Base-by-base conservation (phyloP, 345 rosid genomes). In the Dovyalis caffra region DNA sequence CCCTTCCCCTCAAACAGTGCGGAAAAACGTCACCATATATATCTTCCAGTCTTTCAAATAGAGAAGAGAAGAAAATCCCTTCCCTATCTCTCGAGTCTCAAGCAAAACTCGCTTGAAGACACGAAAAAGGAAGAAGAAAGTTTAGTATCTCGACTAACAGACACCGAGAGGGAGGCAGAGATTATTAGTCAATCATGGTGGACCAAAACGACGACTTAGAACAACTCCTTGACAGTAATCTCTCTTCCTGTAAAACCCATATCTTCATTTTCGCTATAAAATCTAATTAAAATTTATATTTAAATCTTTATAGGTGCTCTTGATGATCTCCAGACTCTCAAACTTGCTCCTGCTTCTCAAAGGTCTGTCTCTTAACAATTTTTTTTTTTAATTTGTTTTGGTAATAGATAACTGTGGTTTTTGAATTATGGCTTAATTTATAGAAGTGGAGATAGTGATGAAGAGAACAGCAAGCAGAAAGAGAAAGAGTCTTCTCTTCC, bases 251-350 rank as follows among this genome's bases (percentile, higher is more conserved):
- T 57, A 28, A 64, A 60, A 47, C 75, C 68, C 49, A 32, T 28
- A 14, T 69, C 68, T 65, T 35, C 8, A 21, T 45, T 45, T n/a
- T 37, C 1, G 37, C 57, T 66, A 34, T 26, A 65, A 72, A 66
- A 45, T 12, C 29, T 21, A 3, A 56, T 32, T 23, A 51, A 32
- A 9, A 21, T 49, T 70, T 69, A 49, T 62, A 31, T 71, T 43
- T 74, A 8, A 74, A 71, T 65, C 60, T 85, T 72, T 53, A n/a
- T 88, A 96, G 99, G 99, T 76, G 99, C 95, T 79, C 86, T 96
- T 91, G 97, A 90, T 81, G 99, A 96, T 89, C 93, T 96, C 85
- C 92, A 92, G 86, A 86, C 69, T 83, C 95, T 96, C 83, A 93
- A 92, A 75, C 90, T 96, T 26, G 74, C 82, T 45, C 78, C 81